Evolutionary conservation across 139 green algal species (phyloP), one percentile per base, ranked within the genome.

Genomic region (Dunaliella primolecta): DNA sequence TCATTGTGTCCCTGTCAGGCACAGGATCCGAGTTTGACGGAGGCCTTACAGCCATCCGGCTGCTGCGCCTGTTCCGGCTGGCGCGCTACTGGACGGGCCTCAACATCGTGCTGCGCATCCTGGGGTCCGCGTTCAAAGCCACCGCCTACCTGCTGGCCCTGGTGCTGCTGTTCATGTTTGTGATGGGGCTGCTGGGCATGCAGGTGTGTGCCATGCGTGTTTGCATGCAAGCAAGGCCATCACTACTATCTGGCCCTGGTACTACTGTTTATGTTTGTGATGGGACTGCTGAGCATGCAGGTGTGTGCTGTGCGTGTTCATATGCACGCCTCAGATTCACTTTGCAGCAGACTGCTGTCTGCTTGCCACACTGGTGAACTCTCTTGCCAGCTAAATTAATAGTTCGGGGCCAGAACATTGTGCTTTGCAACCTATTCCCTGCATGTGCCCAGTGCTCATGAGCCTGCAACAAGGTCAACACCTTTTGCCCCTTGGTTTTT

Each of bases 51-150:
- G 84, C 92, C 27, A 92, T 94, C 80, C 89, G 94, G 27, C 84
- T 97, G 75, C 84, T 95, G 76, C 86, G 94, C 31, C 81, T 97
- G 1, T 96, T 97, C 87, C 92, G 92, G 21, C 32, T 84, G n/a
- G 85, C 80, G n/a, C 80, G 74, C 25, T 82, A 57, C n/a, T 88
- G 85, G 85, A 82, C 75, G 29, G 72, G 55, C 35, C 72, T 85
- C 1, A 85, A 82, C 37, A 72, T 46, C 37, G 80, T 88, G 36
- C 57, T 88, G 35, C 24, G 3, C 2, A 36, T 85, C 2, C 35
- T 88, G 37, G 3, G 77, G 37, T 33, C 25, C 0, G 57, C 80
- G 20, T 23, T 84, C 20, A 33, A 30, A 21, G 46, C 36, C 25
- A 75, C 82, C 7, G 57, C 25, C 36, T 86, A 74, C 33, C 77